phyloP scores from a whole-genome alignment of 2,329 filamentous ascomycete genomes.

The Fusarium sp. region DNA sequence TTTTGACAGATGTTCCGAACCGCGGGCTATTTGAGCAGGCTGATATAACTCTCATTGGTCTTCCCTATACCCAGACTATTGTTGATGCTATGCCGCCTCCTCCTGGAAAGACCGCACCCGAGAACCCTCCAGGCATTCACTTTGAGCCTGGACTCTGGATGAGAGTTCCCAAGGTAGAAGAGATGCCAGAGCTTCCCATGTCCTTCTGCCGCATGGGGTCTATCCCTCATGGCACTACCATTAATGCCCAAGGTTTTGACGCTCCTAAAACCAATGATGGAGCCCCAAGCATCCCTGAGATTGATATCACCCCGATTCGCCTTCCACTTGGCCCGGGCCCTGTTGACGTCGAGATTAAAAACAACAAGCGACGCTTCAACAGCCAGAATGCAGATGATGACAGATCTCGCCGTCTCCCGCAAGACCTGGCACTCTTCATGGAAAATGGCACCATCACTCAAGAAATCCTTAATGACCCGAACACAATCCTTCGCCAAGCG shows the following conservation, averaged over 20 bases:
- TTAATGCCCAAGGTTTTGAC: not conserved
- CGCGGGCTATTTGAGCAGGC: not conserved
- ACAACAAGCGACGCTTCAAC: no score
- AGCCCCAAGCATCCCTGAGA: no score
- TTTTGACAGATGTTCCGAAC: not conserved
- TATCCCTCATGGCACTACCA: not conserved
- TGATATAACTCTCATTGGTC: not conserved
- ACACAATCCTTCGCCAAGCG: not conserved
- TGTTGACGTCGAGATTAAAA: no score
- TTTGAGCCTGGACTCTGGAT: conserved; percentile 1
- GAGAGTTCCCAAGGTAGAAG: not conserved
- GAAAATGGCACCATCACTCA: not conserved
- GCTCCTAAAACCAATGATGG: no score
- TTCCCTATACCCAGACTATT: not conserved
- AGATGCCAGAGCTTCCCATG: not conserved
- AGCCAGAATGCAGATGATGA: not conserved
- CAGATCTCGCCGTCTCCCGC: not conserved
- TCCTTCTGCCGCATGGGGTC: conserved; percentile 3
- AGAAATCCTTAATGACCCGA: not conserved
- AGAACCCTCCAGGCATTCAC: not conserved
- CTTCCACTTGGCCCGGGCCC: not conserved
- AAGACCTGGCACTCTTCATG: not conserved
- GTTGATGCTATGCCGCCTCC: not conserved
- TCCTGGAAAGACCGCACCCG: accelerated
- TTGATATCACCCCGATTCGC: not conserved